Percentiles rank a stretch among this genome's conserved stretches.
phyloP scores from a whole-genome alignment of 2,329 filamentous ascomycete genomes.

The Hypoxylon rubiginosum region DNA sequence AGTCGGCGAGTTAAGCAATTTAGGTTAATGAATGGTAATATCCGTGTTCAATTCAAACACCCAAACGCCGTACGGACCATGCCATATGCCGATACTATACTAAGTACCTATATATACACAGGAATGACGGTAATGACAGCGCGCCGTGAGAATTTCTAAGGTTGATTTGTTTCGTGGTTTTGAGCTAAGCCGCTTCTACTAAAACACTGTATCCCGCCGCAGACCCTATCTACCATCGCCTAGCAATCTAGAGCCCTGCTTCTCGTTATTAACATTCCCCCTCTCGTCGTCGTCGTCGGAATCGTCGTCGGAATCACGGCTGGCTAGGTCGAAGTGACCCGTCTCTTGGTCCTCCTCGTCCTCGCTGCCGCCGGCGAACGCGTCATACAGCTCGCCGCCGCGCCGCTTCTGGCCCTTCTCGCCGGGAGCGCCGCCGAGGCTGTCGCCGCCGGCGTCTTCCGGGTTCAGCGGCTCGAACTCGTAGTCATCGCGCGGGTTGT shows the following conservation, averaged over 20 bases:
- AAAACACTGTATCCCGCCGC: conserved; percentile 4
- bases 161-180: conserved; percentile 7
- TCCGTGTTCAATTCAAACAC: conserved; percentile 27
- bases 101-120: conserved; percentile 29
- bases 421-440: conserved; percentile 56
- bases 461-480: conserved; percentile 95
- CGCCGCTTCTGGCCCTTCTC: conserved; percentile 65
- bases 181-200: conserved; percentile 6
- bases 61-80: conserved; percentile 35
- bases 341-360: conserved; percentile 74
- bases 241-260: conserved; percentile 40
- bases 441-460: conserved; percentile 74
- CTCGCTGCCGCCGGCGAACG: conserved; percentile 87
- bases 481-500: conserved; percentile 83
- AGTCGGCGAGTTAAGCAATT: neutral
- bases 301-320: conserved; percentile 61
- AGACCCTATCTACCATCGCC: conserved; percentile 29
- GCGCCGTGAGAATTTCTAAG: conserved; percentile 13
- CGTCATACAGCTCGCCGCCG: conserved; percentile 95
- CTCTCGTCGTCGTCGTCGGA: conserved; percentile 49
- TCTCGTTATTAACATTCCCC: conserved; percentile 16
- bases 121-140: neutral
- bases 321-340: conserved; percentile 55
- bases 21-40: neutral
- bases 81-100: conserved; percentile 34